Evolutionary conservation across 1,139 yeast genomes (phyloP).

Genomic region (Nakaseomyces delphensis): DNA sequence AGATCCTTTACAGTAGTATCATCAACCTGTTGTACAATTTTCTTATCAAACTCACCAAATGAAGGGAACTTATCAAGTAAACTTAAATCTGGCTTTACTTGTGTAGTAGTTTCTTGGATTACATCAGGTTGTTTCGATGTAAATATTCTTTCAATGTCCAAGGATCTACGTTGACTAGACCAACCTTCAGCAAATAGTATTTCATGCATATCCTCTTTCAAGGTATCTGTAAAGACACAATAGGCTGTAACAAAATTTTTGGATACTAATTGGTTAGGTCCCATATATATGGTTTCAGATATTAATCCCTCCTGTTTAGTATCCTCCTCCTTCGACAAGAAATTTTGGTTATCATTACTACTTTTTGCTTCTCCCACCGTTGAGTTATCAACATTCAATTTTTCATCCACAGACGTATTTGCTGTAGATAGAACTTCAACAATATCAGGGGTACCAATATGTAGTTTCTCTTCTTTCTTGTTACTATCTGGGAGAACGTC

Average conservation of each 20-base stretch:
- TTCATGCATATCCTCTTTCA: conserved; percentile 10
- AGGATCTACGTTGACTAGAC: conserved; percentile 32
- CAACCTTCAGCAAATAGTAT: conserved; percentile 57
- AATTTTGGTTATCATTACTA: no score
- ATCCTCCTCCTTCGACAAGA: not conserved
- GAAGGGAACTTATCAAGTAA: conserved; percentile 51
- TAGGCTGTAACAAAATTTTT: conserved; percentile 43
- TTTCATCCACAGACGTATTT: no score
- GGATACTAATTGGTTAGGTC: conserved; percentile 55
- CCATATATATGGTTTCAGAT: conserved; percentile 37
- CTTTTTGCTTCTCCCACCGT: no score
- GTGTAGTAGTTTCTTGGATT: not conserved
- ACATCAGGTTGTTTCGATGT: not conserved
- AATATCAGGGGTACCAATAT: no score
- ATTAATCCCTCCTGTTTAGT: conserved; percentile 11
- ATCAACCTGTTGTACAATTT: conserved; percentile 35
- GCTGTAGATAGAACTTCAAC: no score
- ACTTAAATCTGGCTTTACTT: conserved; percentile 20
- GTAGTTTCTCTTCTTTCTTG: no score
- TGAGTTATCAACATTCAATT: no score
- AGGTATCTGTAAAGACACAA: conserved; percentile 37
- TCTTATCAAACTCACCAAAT: conserved; percentile 53
- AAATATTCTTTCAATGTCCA: conserved; percentile 24
- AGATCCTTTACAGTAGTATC: conserved; percentile 38
- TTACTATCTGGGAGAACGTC: no score